phyloP scores from a whole-genome alignment of 352 stramenopile genomes.

The Thalassiosira mediterranea region DNA sequence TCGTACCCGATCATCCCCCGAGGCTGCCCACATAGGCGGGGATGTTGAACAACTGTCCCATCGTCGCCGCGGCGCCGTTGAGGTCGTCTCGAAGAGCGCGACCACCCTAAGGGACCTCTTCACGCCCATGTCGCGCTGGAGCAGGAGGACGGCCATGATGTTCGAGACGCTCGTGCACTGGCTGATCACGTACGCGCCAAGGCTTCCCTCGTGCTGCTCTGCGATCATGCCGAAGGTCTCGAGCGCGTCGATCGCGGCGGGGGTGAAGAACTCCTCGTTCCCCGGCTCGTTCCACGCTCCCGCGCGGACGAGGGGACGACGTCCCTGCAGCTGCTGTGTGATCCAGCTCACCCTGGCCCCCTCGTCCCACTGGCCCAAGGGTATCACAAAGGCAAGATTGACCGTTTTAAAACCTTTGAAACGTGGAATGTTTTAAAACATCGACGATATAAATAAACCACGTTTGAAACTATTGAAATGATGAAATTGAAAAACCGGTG shows the following conservation, averaged over 20 bases:
- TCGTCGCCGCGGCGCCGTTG: constrained; percentile 76
- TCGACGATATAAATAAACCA: no score
- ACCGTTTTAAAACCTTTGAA: no score
- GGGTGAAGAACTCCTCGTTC: constrained; percentile 64
- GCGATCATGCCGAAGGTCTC: constrained; percentile 82
- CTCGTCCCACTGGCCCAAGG: constrained; percentile 85
- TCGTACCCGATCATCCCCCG: constrained; percentile 74
- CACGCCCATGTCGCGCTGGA: constrained; percentile 84
- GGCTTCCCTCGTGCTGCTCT: constrained; percentile 73
- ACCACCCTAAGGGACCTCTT: constrained; percentile 85
- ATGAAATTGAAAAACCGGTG: no score
- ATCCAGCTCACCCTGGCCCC: constrained; percentile 83
- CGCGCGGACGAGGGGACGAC: constrained; percentile 74
- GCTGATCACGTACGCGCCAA: constrained; percentile 89
- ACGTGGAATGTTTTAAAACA: no score
- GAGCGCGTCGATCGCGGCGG: constrained; percentile 66
- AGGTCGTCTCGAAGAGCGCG: constrained; percentile 89
- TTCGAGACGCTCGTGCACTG: constrained; percentile 85
- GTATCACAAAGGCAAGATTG: no score
- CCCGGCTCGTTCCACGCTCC: constrained; percentile 57
- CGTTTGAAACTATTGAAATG: no score
- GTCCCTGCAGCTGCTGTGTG: constrained; percentile 75
- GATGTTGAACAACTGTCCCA: constrained; percentile 73
- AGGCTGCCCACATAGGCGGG: constrained; percentile 80
- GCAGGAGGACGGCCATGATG: constrained; percentile 86